Base-by-base conservation (phyloP, 441 rosid genomes). In the Populus trichocarpa region DNA sequence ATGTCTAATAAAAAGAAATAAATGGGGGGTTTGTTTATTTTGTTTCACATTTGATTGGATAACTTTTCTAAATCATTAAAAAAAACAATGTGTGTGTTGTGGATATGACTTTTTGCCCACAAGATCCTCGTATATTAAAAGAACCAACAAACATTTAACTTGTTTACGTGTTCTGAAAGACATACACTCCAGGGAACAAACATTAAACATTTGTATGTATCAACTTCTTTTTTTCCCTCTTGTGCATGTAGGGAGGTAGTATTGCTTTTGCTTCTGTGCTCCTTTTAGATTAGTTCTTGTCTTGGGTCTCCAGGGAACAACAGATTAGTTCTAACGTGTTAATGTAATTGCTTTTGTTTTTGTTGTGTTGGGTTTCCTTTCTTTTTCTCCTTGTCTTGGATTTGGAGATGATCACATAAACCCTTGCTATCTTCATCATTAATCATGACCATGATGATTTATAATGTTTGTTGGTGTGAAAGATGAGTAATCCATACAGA, bases 81-180 rank as follows among this genome's bases (percentile, higher is more conserved):
- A 35, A 35, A 35, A 35, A 35, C 38, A 6, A 5, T 5, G 32
- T 30, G 32, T 30, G 3, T 30, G 3, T 4, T 46, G 71, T 46
- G 71, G 22, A 40, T 32, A 30, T 3, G 57, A 69, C 78, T 59
- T 79, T 42, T 69, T 74, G 59, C 70, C 77, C 79, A 68, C 71
- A 30, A 76, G 76, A 80, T 69, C 80, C n/a, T 20, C 81, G 75
- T 70, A 67, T 32, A 67, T 74, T 71, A 70, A 82, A 70, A 70
- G 38, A 72, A 77, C 80, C 79, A 78, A 78, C 76, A 79, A 67
- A 38, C 77, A 65, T 23, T 28, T 30, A 69, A 32, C 80, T 67
- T 71, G 72, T 71, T 79, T 73, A 77, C 80, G 73, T 81, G 78
- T 75, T 75, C 75, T 61, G 11, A 69, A 76, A 77, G 38, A 35